These are phyloP conservation scores for Polytrichum formosum DNA, from an alignment of 225 moss, liverwort and hornwort species.

Conservation along the genomic window DNA sequence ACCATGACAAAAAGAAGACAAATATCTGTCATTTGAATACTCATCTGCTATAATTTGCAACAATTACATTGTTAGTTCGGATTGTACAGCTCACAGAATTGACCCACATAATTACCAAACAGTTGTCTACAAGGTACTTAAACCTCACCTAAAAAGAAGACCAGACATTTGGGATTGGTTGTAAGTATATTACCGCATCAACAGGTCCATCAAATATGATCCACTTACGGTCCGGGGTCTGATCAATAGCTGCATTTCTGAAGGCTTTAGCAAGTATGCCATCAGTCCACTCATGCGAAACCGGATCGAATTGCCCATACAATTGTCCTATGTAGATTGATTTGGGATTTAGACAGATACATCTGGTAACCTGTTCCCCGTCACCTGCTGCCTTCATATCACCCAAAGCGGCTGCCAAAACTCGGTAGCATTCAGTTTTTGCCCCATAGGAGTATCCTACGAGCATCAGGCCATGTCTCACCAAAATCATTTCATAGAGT, in stretches of 20 bases:
- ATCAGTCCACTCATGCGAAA: constrained; percentile 76
- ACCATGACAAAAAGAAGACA: too few species aligned
- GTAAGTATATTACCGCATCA: constrained; percentile 43
- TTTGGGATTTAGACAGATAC: constrained; percentile 60
- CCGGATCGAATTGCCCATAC: constrained; percentile 67
- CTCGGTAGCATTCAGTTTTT: constrained; percentile 62
- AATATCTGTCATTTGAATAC: too few species aligned
- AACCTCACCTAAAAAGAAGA: too few species aligned
- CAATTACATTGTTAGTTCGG: too few species aligned
- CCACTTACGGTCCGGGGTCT: constrained; percentile 66
- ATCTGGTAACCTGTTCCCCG: constrained; percentile 50
- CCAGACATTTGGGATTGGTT: too few species aligned
- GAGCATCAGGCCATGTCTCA: constrained; percentile 74
- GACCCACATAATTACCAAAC: constrained; percentile 21
- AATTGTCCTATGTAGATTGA: constrained; percentile 73
- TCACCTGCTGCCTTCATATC: constrained; percentile 62
- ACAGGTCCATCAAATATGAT: constrained; percentile 72
- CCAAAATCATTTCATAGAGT: constrained; percentile 73
- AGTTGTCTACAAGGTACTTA: too few species aligned
- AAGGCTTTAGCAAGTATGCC: constrained; percentile 70
- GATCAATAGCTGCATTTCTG: constrained; percentile 59
- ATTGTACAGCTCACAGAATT: too few species aligned
- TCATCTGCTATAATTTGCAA: too few species aligned
- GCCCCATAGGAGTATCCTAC: constrained; percentile 75
- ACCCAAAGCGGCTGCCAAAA: constrained; percentile 57